Conservation (phyloP, 805 yeast genomes). For the Monosporozyma yasuniensis region DNA sequence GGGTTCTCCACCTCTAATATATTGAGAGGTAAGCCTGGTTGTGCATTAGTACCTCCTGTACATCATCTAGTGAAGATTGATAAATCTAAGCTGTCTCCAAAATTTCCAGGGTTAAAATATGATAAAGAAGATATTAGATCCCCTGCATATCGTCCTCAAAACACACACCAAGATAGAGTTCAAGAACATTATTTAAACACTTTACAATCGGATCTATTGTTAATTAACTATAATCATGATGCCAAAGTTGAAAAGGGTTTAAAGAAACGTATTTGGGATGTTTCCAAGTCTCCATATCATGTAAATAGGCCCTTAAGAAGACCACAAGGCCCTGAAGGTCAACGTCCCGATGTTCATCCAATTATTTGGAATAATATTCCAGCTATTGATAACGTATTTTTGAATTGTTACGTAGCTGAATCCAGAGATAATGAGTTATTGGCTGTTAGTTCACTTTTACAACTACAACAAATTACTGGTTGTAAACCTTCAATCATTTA, state of each 20-base stretch:
- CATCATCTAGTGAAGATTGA: constrained; percentile 78
- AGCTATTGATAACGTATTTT: constrained; percentile 50
- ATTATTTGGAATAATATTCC: constrained; percentile 68
- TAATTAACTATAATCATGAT: constrained; percentile 67
- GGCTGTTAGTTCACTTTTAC: constrained; percentile 67
- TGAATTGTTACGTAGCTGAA: constrained; percentile 69
- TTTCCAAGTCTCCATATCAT: constrained; percentile 71
- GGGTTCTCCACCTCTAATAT: constrained; percentile 27
- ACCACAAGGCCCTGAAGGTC: constrained; percentile 67
- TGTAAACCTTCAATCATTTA: constrained; percentile 64
- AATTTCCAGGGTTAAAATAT: constrained; percentile 57
- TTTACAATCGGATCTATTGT: constrained; percentile 64
- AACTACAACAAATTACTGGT: constrained; percentile 91
- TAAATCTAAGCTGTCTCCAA: constrained; percentile 61
- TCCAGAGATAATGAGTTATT: constrained; percentile 63
- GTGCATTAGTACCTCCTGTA: constrained; percentile 78
- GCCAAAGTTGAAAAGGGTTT: constrained; percentile 48
- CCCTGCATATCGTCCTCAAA: constrained; percentile 65
- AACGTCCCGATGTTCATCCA: constrained; percentile 65
- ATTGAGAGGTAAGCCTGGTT: constrained; percentile 39
- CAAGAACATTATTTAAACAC: constrained; percentile 68
- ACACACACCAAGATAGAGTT: constrained; percentile 73
- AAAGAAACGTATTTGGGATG: constrained; percentile 78
- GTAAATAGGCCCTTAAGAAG: constrained; percentile 68
- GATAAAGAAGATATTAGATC: constrained; percentile 71